Evolutionary conservation across 192 early-diverging fungal species (phyloP).

Genomic region (Entomortierella parvispora): DNA sequence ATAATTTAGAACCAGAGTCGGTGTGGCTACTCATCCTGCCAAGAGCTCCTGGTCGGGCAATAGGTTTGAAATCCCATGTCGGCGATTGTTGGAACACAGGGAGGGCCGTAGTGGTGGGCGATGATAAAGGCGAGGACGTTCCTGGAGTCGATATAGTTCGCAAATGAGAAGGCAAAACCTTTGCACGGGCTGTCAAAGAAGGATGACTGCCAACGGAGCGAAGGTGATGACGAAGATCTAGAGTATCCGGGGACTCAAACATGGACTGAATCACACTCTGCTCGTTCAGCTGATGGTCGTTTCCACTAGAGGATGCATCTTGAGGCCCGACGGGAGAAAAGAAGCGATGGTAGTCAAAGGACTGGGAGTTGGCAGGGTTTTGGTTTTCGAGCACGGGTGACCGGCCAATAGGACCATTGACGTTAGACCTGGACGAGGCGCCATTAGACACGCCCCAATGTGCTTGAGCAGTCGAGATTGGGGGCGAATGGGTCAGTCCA

Average conservation of each 20-base stretch:
- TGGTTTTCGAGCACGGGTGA: constrained; percentile 17
- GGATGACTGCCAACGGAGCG: constrained; percentile 45
- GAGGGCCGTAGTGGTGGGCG: constrained; percentile 13
- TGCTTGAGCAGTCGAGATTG: constrained; percentile 7
- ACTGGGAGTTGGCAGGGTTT: neutral
- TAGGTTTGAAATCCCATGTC: constrained; percentile 34
- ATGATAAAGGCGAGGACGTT: constrained; percentile 31
- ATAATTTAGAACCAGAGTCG: constrained; percentile 22
- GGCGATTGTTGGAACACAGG: constrained; percentile 18
- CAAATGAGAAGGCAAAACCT: constrained; percentile 46
- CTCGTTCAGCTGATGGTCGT: constrained; percentile 33
- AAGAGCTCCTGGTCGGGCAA: constrained; percentile 28
- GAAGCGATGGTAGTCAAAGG: constrained; percentile 30
- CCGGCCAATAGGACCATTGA: neutral
- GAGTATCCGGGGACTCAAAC: constrained; percentile 42
- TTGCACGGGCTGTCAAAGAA: constrained; percentile 18
- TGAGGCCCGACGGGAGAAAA: constrained; percentile 3
- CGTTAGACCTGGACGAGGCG: constrained; percentile 1
- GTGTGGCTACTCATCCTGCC: constrained; percentile 41
- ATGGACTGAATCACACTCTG: constrained; percentile 48
- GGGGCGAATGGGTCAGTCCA: constrained; percentile 17
- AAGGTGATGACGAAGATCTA: constrained; percentile 40
- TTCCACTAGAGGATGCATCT: constrained; percentile 5
- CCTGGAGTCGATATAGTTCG: constrained; percentile 34
- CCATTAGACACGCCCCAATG: constrained; percentile 17